Evolutionary conservation across 768 basidiomycete species (phyloP), one percentile per base, ranked within the genome.

Genomic region (Hygrocybe coccinea): DNA sequence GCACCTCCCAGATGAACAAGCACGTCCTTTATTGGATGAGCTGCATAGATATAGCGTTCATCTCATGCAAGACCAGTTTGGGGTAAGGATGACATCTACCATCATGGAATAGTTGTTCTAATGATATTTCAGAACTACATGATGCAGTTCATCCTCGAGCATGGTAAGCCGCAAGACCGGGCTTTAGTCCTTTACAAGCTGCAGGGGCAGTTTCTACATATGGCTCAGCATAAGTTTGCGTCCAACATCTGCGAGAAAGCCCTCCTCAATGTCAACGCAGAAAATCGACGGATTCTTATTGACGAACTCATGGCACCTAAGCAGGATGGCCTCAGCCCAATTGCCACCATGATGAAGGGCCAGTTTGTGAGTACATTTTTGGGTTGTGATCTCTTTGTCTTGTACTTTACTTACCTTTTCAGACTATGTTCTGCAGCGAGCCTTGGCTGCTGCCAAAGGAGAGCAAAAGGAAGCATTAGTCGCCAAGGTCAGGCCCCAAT

Each of bases 161-260:
- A 87, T 61, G 93, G 94, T 5, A 76, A 77, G 54, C 76, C 77
- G 1, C 77, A 83, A 11, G 95, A 97, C 65, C 81, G 81, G 50
- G 74, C 76, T 2, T 71, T 79, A 54, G 80, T 97, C 36, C 76
- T 93, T 54, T 69, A 74, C 11, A 82, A 83, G 60, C 77, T 97
- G 50, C 81, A 78, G 8, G 91, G 91, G 2, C 86, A 90, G 63
- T 79, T 97, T 68, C 68, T 94, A 41, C 75, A 77, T 58, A 83
- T 95, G 79, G 81, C 91, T 1, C 81, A 85, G 51, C 91, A 92
- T 68, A 95, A 95, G 67, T 95, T 91, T 64, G 94, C 92, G 5
- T 97, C 94, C 5, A 98, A 99, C 65, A 95, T 97, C 17, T 89
- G 88, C 68, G 95, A 95, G 72, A 94, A 92, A 70, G 92, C 91